Base-by-base conservation (phyloP, 352 stramenopile species). In the Thraustochytrium sp. region DNA sequence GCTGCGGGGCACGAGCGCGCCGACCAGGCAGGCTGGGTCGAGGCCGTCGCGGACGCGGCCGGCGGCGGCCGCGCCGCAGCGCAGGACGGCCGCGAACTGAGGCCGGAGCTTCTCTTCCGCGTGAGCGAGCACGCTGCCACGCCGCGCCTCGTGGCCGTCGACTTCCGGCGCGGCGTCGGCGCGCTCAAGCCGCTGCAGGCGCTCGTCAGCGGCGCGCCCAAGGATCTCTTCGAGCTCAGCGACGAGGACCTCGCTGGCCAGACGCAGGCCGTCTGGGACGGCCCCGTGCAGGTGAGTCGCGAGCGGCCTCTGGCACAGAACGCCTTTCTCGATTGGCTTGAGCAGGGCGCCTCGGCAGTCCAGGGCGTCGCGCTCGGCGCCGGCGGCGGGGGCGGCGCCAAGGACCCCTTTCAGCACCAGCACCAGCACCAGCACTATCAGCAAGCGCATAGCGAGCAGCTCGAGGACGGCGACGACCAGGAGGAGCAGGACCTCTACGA, bases 321-420 rank as follows among this genome's bases (percentile, higher is more conserved):
- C 38, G 68, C 31, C 16, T 80, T 80, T 26, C 29, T 80, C n/a
- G 26, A 63, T 5, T 80, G 68, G 68, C 53, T 80, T 31, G 68
- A 80, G 53, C 34, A 80, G 49, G 29, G 40, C 31, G 68, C 44
- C 9, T 23, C 23, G 5, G 37, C 42, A 8, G 68, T 80, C 9
- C 4, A 80, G 38, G 31, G 31, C n/a, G 68, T 64, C 31, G 68
- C 68, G 23, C 31, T 51, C 29, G 68, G 68, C 9, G 37, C 8
- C 16, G 42, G 5, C 42, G 5, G 42, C 42, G 42, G 42, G 5
- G 42, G 5, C 42, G 42, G 42, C 5, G 5, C 5, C 42, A 16
- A 49, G 42, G n/a, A n/a, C n/a, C n/a, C n/a, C n/a, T n/a, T n/a
- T n/a, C n/a, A n/a, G n/a, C n/a, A n/a, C n/a, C n/a, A n/a, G n/a